Evolutionary conservation across 805 yeast species (phyloP).

Genomic region (Wickerhamiella parazyma): DNA sequence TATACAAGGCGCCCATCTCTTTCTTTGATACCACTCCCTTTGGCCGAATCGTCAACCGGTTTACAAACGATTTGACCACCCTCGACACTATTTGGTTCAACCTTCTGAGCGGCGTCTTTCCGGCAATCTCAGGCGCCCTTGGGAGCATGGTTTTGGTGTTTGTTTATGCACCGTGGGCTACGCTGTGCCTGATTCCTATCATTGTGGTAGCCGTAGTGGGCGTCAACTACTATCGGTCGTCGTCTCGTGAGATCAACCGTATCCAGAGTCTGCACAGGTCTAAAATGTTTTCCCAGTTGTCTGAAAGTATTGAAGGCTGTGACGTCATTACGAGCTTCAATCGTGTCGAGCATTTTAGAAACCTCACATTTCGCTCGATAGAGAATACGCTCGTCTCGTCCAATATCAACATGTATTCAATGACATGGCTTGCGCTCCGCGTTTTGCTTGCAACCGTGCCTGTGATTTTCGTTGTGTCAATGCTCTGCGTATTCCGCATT

Average conservation of each 20-base stretch:
- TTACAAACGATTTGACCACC: constrained; percentile 76
- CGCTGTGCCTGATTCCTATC: constrained; percentile 38
- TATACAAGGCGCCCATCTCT: constrained; percentile 67
- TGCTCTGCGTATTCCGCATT: constrained; percentile 47
- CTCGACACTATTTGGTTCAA: constrained; percentile 68
- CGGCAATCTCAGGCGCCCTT: constrained; percentile 38
- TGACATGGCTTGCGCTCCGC: constrained; percentile 57
- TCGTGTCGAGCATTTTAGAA: constrained; percentile 34
- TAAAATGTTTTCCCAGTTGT: constrained; percentile 53
- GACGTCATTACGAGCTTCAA: constrained; percentile 49
- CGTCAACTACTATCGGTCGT: constrained; percentile 46
- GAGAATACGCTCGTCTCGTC: constrained; percentile 57
- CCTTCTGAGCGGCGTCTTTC: constrained; percentile 46
- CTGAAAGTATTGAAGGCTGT: constrained; percentile 56
- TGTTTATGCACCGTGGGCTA: constrained; percentile 62
- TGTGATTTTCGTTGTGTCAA: constrained; percentile 39
- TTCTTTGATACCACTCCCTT: constrained; percentile 77
- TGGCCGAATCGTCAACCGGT: constrained; percentile 74
- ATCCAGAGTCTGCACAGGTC: constrained; percentile 61
- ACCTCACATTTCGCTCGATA: constrained; percentile 33
- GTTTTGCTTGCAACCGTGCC: constrained; percentile 41
- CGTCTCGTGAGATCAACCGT: constrained; percentile 64
- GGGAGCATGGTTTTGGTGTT: constrained; percentile 57
- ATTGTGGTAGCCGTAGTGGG: constrained; percentile 37
- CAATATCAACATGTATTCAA: constrained; percentile 47